These are phyloP conservation scores for Xylariales sp. DNA, from an alignment of 2,329 filamentous ascomycete genomes.

Conservation along the genomic window DNA sequence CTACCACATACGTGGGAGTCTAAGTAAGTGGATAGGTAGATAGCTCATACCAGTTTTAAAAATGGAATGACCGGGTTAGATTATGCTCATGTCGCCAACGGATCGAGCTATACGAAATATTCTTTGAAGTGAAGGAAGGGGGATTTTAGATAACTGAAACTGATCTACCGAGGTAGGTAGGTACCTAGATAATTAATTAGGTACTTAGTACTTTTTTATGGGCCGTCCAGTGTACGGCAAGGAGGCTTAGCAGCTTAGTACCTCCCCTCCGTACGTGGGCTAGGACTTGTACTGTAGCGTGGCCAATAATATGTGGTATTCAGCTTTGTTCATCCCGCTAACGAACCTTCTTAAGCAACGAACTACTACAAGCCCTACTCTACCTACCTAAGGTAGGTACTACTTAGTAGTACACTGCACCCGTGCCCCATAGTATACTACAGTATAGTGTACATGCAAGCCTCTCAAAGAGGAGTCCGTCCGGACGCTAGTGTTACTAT, in stretches of 20 bases:
- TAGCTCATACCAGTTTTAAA: background rate
- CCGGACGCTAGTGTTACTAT: constrained; percentile 15
- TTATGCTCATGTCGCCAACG: background rate
- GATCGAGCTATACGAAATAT: background rate
- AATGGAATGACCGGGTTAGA: background rate
- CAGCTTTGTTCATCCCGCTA: background rate
- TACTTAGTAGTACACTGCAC: background rate
- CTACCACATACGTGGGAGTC: background rate
- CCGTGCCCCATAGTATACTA: constrained; percentile 1
- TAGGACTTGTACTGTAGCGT: background rate
- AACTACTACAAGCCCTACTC: too few species aligned
- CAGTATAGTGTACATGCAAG: background rate
- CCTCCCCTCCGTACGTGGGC: background rate
- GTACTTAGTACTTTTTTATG: constrained; percentile 1
- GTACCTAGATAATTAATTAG: too few species aligned
- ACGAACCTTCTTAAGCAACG: background rate
- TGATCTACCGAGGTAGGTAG: too few species aligned
- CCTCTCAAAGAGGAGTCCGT: background rate
- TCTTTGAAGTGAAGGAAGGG: background rate
- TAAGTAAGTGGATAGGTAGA: too few species aligned
- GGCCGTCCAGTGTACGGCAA: background rate
- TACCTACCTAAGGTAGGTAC: too few species aligned
- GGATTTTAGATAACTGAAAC: too few species aligned
- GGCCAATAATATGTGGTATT: constrained; percentile 13
- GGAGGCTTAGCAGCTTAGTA: background rate